Conservation (phyloP, 1,139 yeast genomes). For the Williopsis jadinii region DNA sequence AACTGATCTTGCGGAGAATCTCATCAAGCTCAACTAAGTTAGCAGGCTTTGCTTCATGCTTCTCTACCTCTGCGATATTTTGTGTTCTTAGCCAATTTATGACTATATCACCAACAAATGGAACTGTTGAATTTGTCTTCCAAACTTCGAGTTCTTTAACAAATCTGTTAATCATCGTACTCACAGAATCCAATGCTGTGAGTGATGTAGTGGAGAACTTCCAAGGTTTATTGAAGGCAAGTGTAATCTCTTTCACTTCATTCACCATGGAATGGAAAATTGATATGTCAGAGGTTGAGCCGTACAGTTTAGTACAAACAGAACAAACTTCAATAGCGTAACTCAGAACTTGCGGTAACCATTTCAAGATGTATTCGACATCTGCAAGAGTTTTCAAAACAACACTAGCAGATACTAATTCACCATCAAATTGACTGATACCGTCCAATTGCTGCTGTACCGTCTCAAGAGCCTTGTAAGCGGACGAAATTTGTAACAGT, state of each 20-base stretch:
- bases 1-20: constrained; percentile 45
- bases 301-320: constrained; percentile 18
- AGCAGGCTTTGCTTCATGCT: background rate
- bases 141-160: constrained; percentile 20
- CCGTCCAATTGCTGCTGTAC: constrained; percentile 8
- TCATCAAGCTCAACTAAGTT: constrained; percentile 37
- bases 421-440: constrained; percentile 3
- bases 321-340: constrained; percentile 35
- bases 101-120: constrained; percentile 43
- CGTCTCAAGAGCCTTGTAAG: constrained; percentile 16
- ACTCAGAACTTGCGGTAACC: constrained; percentile 46
- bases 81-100: constrained; percentile 31
- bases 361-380: constrained; percentile 15
- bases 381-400: constrained; percentile 8
- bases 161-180: constrained; percentile 15
- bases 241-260: constrained; percentile 9
- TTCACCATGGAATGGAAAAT: constrained; percentile 17
- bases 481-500: constrained; percentile 28
- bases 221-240: constrained; percentile 9
- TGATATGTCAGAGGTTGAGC: constrained; percentile 13
- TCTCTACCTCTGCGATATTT: background rate
- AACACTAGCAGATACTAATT: constrained; percentile 5
- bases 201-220: constrained; percentile 12
- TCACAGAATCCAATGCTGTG: constrained; percentile 6
- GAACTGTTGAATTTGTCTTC: constrained; percentile 27